Conservation (phyloP, 2,329 filamentous ascomycete genomes). For the Penicillium paneum region DNA sequence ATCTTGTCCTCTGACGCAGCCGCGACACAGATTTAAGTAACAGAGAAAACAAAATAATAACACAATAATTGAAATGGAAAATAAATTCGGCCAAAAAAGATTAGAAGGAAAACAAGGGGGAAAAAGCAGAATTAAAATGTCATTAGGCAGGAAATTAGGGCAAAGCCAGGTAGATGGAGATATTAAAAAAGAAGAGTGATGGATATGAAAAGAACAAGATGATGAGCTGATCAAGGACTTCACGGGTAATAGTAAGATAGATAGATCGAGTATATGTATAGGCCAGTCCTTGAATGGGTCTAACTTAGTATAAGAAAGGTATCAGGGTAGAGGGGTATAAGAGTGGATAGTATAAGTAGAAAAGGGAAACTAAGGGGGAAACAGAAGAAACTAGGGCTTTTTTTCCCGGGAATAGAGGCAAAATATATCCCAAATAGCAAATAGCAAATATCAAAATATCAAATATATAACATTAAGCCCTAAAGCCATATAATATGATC, state of each 20-base stretch:
- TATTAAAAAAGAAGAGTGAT: neutral
- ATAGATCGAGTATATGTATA: slow-evolving; percentile 4
- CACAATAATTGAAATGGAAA: neutral
- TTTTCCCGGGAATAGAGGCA: neutral
- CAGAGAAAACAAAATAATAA: neutral
- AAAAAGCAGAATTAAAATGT: neutral
- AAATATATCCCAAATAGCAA: neutral
- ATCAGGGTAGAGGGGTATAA: neutral
- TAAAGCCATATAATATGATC: slow-evolving; percentile 1
- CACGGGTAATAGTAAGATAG: neutral
- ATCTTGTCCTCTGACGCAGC: slow-evolving; percentile 10
- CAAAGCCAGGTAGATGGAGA: neutral
- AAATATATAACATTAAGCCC: slow-evolving; percentile 7
- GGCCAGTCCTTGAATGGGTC: neutral
- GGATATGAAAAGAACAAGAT: slow-evolving; percentile 6
- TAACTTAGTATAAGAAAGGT: neutral
- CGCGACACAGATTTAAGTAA: slow-evolving; percentile 7
- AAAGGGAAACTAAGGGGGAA: slow-evolving; percentile 2
- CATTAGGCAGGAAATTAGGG: slow-evolving; percentile 6
- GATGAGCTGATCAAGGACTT: slow-evolving; percentile 2
- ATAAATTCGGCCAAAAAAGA: neutral
- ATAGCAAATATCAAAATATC: neutral
- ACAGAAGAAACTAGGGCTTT: slow-evolving; percentile 13
- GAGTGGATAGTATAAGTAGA: neutral
- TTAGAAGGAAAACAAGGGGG: neutral